phyloP scores from a whole-genome alignment of 352 stramenopile genomes.

The Pythium vanterpoolii region DNA sequence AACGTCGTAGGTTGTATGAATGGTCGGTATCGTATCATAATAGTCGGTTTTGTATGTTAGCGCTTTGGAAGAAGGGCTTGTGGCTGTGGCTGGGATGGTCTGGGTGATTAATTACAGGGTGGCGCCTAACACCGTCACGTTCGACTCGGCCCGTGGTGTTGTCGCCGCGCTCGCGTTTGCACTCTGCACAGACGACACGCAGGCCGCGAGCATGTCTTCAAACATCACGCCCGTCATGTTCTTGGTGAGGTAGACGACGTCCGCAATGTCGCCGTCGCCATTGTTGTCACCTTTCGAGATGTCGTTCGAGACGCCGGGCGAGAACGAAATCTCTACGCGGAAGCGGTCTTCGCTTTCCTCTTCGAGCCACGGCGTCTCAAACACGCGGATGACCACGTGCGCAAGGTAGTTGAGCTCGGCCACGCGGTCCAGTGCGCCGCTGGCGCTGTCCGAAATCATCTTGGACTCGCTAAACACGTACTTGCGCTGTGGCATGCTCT shows the following conservation, averaged over 20 bases:
- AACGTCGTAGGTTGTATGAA: neutral
- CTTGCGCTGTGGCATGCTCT: constrained; percentile 74
- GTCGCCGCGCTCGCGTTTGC: constrained; percentile 7
- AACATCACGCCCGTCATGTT: constrained; percentile 88
- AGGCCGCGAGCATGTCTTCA: constrained; percentile 85
- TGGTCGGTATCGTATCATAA: too few relatives aligned
- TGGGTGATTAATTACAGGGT: constrained; percentile 1
- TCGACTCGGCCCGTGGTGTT: constrained; percentile 8
- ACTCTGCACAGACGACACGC: constrained; percentile 75
- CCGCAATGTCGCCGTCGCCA: constrained; percentile 37
- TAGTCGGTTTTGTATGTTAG: too few relatives aligned
- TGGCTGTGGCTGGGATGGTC: too few relatives aligned
- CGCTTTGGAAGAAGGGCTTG: too few relatives aligned
- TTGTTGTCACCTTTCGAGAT: constrained; percentile 18
- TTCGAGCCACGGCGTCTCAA: constrained; percentile 91
- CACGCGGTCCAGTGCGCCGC: constrained; percentile 77
- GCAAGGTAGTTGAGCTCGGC: constrained; percentile 98
- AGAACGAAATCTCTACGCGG: constrained; percentile 85
- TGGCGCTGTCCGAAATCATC: constrained; percentile 72
- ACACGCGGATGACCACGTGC: constrained; percentile 98
- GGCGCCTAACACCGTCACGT: constrained; percentile 3
- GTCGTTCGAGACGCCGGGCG: constrained; percentile 57
- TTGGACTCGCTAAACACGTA: constrained; percentile 82
- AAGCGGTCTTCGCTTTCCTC: constrained; percentile 84
- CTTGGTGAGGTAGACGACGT: constrained; percentile 81